Percentiles rank a stretch among this genome's conserved stretches.
Evolutionary conservation across 768 basidiomycete genomes (phyloP).

Genomic region (Macrocybe gigantea): DNA sequence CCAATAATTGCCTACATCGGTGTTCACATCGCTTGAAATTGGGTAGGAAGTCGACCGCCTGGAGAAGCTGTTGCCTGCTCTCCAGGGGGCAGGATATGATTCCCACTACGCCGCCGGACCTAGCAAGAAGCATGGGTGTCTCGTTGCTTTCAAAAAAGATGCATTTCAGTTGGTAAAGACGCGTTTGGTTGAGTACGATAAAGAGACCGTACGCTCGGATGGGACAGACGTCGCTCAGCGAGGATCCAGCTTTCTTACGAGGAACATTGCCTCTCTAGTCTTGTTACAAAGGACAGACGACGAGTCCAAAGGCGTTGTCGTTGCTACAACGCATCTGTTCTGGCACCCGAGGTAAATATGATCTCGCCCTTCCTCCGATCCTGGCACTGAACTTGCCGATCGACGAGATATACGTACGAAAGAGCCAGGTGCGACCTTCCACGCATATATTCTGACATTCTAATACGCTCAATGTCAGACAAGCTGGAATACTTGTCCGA

Average conservation of each 20-base stretch:
- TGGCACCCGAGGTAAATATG: conserved; percentile 81
- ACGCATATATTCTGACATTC: background rate
- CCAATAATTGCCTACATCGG: background rate
- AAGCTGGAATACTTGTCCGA: conserved; percentile 68
- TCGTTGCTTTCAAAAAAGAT: conserved; percentile 64
- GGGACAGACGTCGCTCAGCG: conserved; percentile 28
- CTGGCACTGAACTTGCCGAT: conserved; percentile 9
- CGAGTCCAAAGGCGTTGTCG: conserved; percentile 50
- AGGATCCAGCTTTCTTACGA: conserved; percentile 65
- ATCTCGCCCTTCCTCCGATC: background rate
- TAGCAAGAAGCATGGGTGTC: conserved; percentile 79
- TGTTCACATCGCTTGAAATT: conserved; percentile 1
- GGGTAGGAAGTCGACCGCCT: conserved; percentile 82
- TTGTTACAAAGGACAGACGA: conserved; percentile 46
- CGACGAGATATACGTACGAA: conserved; percentile 70
- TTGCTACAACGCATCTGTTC: conserved; percentile 91
- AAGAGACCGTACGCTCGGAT: conserved; percentile 40
- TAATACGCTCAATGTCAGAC: conserved; percentile 37
- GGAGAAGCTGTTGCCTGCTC: conserved; percentile 61
- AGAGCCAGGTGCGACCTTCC: conserved; percentile 49
- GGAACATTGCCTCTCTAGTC: conserved; percentile 75
- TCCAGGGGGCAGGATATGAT: conserved; percentile 61
- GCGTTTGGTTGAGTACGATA: conserved; percentile 64
- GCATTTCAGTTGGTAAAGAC: conserved; percentile 42
- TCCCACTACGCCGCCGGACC: conserved; percentile 65